Evolutionary conservation across 257 asterid species (phyloP).

Genomic region (Gentiana macrophylla): DNA sequence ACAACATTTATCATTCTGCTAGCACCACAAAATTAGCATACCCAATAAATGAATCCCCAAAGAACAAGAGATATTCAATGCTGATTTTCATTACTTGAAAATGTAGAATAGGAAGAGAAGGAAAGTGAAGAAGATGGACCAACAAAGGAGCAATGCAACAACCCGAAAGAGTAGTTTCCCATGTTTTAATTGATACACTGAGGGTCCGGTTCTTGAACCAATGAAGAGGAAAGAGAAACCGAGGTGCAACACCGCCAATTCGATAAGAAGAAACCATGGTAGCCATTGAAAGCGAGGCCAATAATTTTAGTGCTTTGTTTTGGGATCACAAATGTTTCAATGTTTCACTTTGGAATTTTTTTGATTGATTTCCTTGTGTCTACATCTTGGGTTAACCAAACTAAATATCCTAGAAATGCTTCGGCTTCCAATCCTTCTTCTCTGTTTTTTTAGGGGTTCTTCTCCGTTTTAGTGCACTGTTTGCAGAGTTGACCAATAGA

Average conservation of each 20-base stretch:
- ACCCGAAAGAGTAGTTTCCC: slow-evolving; percentile 28
- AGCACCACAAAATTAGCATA: neutral
- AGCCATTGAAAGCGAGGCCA: slow-evolving; percentile 60
- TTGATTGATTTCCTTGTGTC: too few species aligned
- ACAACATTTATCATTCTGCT: neutral
- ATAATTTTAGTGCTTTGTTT: neutral
- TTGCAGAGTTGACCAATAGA: too few species aligned
- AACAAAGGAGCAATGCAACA: slow-evolving; percentile 50
- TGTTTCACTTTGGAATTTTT: too few species aligned
- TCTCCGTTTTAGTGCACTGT: too few species aligned
- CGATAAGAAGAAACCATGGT: slow-evolving; percentile 10
- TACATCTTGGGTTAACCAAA: too few species aligned
- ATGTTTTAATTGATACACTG: slow-evolving; percentile 25
- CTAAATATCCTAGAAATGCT: too few species aligned
- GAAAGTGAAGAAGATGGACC: slow-evolving; percentile 36
- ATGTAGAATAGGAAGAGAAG: slow-evolving; percentile 39
- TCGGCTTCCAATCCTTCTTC: too few species aligned
- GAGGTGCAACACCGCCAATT: slow-evolving; percentile 20
- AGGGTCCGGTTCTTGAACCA: slow-evolving; percentile 29
- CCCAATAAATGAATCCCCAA: neutral
- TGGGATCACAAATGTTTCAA: neutral
- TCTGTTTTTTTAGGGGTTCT: too few species aligned
- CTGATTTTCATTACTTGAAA: slow-evolving; percentile 34
- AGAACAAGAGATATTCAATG: neutral
- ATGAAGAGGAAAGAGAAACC: slow-evolving; percentile 51